Evolutionary conservation across 2,329 filamentous ascomycete genomes (phyloP).

Genomic region (Lachnellula subtilissima): DNA sequence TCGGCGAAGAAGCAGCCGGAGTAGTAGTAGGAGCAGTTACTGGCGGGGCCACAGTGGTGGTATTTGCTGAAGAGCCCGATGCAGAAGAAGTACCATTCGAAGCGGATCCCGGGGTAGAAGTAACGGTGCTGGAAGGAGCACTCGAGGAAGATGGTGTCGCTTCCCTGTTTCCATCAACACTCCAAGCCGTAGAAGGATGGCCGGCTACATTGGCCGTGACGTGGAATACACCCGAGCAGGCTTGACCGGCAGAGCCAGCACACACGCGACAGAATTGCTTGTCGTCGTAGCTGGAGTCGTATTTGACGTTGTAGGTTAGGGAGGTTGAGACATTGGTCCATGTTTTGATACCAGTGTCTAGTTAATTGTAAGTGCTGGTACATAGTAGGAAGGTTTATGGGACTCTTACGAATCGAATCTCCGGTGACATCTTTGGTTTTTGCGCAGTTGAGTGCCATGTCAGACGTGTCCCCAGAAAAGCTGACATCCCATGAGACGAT

Average conservation of each 20-base stretch:
- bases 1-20: neutral
- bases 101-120: no score
- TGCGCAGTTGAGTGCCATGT: neutral
- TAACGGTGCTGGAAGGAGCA: no score
- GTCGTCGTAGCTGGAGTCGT: neutral
- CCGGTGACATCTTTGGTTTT: neutral
- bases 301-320: neutral
- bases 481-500: neutral
- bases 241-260: neutral
- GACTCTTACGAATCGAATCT: neutral
- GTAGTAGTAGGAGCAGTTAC: neutral
- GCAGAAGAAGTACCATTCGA: neutral
- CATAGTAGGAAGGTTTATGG: neutral
- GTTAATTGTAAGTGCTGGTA: neutral
- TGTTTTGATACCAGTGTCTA: neutral
- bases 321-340: neutral
- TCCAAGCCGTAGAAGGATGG: neutral
- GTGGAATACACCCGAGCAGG: neutral
- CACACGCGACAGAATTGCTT: neutral
- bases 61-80: neutral
- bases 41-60: neutral
- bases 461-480: neutral
- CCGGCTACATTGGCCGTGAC: neutral
- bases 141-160: neutral
- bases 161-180: neutral